Conservation (phyloP, 225 moss, liverwort and hornwort species). For the Takakia lepidozioides region DNA sequence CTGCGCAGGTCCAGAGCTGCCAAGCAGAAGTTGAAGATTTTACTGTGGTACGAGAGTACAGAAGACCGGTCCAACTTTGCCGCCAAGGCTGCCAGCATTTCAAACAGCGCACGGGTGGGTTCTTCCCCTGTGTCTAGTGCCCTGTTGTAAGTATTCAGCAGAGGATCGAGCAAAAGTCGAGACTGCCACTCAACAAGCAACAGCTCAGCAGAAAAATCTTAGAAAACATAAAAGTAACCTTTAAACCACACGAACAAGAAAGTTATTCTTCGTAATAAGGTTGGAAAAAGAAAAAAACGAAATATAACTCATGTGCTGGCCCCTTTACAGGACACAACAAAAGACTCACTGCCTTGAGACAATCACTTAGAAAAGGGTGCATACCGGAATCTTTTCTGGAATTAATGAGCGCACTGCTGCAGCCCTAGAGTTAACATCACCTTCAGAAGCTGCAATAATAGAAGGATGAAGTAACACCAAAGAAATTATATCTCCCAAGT, state of each 20-base stretch:
- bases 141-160: constrained; percentile 57
- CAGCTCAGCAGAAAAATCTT: neutral
- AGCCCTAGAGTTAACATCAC: constrained; percentile 33
- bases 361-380: constrained; percentile 1
- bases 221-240: neutral
- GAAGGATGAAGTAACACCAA: constrained; percentile 59
- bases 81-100: constrained; percentile 64
- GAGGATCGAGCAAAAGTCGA: constrained; percentile 76
- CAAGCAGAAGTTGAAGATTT: constrained; percentile 72
- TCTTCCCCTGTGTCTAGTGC: constrained; percentile 56
- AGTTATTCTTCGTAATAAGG: no score
- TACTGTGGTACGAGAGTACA: constrained; percentile 58
- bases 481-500: constrained; percentile 66
- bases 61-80: constrained; percentile 66
- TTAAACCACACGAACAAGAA: no score
- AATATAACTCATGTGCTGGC: no score
- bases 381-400: constrained; percentile 73
- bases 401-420: constrained; percentile 44
- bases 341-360: neutral
- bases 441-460: constrained; percentile 26
- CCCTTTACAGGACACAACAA: no score
- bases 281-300: no score
- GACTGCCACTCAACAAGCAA: constrained; percentile 39
- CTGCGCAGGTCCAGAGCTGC: constrained; percentile 72
- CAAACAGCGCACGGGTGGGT: constrained; percentile 62